These are phyloP conservation scores for Populus tomentosa DNA, from an alignment of 441 rosid genomes.

Conservation along the genomic window DNA sequence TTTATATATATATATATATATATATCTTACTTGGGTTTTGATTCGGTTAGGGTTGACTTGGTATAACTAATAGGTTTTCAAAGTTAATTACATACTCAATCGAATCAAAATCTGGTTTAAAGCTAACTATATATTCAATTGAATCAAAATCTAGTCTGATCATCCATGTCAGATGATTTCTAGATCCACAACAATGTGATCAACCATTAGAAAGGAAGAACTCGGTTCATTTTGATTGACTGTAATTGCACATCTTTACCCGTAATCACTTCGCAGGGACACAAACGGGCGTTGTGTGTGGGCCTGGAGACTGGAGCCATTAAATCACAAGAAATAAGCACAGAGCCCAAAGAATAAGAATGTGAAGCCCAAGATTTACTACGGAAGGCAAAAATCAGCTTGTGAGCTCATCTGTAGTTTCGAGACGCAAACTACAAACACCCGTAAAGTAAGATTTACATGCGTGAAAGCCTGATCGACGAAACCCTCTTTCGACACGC, in stretches of 20 bases:
- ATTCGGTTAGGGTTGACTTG: too few relatives aligned
- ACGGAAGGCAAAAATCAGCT: not conserved
- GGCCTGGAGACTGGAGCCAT: not conserved
- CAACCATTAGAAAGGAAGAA: too few relatives aligned
- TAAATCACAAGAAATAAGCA: not conserved
- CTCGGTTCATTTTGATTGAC: not conserved
- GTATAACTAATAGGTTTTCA: too few relatives aligned
- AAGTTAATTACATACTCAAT: too few relatives aligned
- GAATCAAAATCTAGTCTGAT: too few relatives aligned
- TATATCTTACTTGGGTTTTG: too few relatives aligned
- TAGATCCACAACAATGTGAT: too few relatives aligned
- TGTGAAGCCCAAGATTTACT: slow-evolving; percentile 5
- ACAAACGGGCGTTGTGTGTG: not conserved
- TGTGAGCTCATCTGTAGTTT: not conserved
- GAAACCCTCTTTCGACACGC: not conserved
- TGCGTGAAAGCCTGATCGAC: slow-evolving; percentile 3
- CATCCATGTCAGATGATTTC: too few relatives aligned
- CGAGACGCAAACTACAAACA: slow-evolving; percentile 1
- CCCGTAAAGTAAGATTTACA: not conserved
- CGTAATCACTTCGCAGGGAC: not conserved
- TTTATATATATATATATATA: too few relatives aligned
- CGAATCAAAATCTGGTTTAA: too few relatives aligned
- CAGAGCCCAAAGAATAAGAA: not conserved
- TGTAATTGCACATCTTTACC: not conserved
- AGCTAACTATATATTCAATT: too few relatives aligned